These are phyloP conservation scores for Nicotiana undulata DNA, from an alignment of 257 asterid species.

Conservation along the genomic window DNA sequence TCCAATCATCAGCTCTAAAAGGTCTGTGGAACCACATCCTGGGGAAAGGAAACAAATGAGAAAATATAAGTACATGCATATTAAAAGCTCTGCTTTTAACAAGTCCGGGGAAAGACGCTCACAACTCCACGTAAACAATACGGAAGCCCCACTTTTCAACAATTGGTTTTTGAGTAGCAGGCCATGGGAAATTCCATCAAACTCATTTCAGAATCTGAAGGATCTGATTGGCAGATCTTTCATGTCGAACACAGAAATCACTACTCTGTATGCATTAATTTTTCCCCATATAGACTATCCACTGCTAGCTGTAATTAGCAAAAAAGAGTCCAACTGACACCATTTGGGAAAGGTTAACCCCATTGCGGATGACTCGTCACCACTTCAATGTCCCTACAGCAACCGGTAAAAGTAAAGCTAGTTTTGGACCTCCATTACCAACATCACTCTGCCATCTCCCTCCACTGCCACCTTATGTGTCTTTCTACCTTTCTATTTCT, in stretches of 20 bases:
- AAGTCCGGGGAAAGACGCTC: background rate
- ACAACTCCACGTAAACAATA: background rate
- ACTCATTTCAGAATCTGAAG: background rate
- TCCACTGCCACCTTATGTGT: background rate
- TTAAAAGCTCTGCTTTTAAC: background rate
- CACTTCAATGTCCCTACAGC: background rate
- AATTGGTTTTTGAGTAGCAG: background rate
- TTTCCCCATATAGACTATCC: background rate
- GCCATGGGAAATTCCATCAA: background rate
- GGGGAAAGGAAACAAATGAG: constrained; percentile 12
- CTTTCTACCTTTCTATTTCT: background rate
- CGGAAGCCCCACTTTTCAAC: background rate
- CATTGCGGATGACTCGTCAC: background rate
- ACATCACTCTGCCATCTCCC: background rate
- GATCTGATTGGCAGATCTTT: background rate
- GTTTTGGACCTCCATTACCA: background rate
- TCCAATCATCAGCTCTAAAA: constrained; percentile 92
- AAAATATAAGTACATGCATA: background rate
- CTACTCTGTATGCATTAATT: background rate
- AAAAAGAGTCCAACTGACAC: background rate
- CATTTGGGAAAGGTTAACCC: background rate
- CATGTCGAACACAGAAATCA: background rate
- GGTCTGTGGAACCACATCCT: constrained; percentile 98
- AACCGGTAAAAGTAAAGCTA: background rate
- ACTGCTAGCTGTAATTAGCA: background rate